These are phyloP conservation scores for Kalmanozyma brasiliensis DNA, from an alignment of 1,284 basidiomycete species.

Conservation along the genomic window DNA sequence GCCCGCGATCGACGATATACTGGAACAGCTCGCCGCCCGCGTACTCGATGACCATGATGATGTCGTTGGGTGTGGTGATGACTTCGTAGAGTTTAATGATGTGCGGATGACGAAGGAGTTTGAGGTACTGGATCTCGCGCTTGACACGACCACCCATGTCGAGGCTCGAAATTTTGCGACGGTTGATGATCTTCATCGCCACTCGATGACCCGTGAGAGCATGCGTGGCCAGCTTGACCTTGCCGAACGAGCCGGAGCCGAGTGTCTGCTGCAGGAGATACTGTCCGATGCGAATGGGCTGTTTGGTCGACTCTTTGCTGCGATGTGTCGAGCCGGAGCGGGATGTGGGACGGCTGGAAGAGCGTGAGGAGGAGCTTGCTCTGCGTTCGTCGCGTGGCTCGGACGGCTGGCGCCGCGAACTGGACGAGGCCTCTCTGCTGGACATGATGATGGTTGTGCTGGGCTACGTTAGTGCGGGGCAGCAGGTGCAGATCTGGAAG, in stretches of 20 bases:
- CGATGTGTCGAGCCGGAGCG: conserved; percentile 33
- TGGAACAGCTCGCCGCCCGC: conserved; percentile 67
- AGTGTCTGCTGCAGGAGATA: conserved; percentile 70
- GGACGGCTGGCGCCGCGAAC: conserved; percentile 32
- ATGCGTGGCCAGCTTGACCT: conserved; percentile 96
- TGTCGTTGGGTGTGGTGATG: conserved; percentile 65
- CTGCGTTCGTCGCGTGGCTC: conserved; percentile 21
- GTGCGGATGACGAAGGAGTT: conserved; percentile 65
- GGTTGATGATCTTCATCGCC: conserved; percentile 97
- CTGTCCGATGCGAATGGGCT: conserved; percentile 63
- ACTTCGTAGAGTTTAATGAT: conserved; percentile 68
- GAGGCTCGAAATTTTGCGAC: conserved; percentile 88
- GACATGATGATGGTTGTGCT: conserved; percentile 14
- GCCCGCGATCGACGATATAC: conserved; percentile 66
- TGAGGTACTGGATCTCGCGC: conserved; percentile 74
- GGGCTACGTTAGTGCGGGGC: not conserved
- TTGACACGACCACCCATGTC: conserved; percentile 79
- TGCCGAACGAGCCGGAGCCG: conserved; percentile 88
- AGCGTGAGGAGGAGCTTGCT: conserved; percentile 27
- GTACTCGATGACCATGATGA: conserved; percentile 68
- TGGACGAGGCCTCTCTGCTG: conserved; percentile 19
- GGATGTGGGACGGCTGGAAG: conserved; percentile 30
- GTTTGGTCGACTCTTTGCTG: conserved; percentile 34
- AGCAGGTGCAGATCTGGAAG: too few relatives aligned
- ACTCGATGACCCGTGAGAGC: conserved; percentile 93